phyloP scores from a whole-genome alignment of 2,329 filamentous ascomycete species.

The Cladosporium austrohemisphaericum region DNA sequence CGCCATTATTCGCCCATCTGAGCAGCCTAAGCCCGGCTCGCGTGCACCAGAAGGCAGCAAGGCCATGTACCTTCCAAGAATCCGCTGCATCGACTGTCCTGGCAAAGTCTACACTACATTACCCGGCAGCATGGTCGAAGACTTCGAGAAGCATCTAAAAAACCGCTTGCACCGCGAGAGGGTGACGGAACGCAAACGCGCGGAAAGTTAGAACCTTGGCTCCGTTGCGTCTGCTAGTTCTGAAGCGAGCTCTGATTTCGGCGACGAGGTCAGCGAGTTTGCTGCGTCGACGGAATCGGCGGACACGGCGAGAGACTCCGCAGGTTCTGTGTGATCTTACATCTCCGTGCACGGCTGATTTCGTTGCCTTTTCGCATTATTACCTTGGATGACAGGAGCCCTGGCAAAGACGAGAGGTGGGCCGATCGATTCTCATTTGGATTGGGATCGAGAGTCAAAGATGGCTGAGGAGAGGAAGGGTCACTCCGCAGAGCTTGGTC shows the following conservation, averaged over 20 bases:
- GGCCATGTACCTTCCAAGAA: constrained; percentile 81
- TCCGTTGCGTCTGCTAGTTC: not conserved
- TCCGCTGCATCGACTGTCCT: constrained; percentile 87
- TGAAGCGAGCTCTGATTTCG: not conserved
- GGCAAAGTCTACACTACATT: constrained; percentile 92
- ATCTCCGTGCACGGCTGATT: no score
- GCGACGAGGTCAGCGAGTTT: not conserved
- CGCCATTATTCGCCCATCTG: constrained; percentile 30
- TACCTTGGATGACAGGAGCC: no score
- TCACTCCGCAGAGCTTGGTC: no score
- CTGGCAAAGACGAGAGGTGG: no score
- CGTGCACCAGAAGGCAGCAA: constrained; percentile 62
- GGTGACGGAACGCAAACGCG: constrained; percentile 22
- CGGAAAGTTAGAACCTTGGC: constrained; percentile 1
- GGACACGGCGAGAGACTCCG: no score
- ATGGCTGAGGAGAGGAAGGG: no score
- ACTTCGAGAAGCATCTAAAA: constrained; percentile 89
- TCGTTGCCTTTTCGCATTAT: no score
- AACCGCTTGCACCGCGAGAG: constrained; percentile 64
- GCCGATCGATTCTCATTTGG: no score
- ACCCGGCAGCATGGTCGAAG: constrained; percentile 76
- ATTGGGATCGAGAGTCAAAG: no score
- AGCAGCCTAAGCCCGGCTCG: constrained; percentile 38
- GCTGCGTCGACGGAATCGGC: no score
- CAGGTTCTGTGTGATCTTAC: no score